Evolutionary conservation across 441 rosid species (phyloP), one percentile per base, ranked within the genome.

Genomic region (Adansonia madagascariensis): DNA sequence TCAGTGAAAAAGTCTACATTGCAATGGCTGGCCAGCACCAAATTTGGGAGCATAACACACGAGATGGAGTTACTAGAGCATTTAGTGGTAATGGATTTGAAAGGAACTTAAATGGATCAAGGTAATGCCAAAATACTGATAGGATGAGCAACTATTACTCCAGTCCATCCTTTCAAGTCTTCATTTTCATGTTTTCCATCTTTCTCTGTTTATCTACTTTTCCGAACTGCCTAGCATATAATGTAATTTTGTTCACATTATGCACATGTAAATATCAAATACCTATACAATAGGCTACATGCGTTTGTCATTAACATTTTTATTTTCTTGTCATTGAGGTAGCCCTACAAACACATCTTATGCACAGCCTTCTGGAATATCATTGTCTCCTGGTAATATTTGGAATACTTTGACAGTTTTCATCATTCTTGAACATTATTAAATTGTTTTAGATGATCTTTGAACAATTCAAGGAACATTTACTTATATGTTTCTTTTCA

Each of bases 11-110:
- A 82, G 92, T 95, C 75, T 95, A 89, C 78, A 79, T 95, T 83
- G 99, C 98, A 73, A 91, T 95, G 97, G 99, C 98, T 27, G 98
- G 99, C 61, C 97, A 90, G 77, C 99, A 95, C 89, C 99, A 95
- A 82, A 92, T 94, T 69, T 95, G 99, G 98, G 93, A 88, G 80
- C 93, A 95, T 85, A 86, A 85, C 83, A 81, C 89, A 46, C 69
- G 74, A 69, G 89, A 88, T 83, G 95, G 92, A 79, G 80, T 89
- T 80, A 85, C 97, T 55, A 87, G 69, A 88, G 95, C 88, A 60
- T 94, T 94, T 79, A 95, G 99, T 78, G 99, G 99, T 75, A 90
- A 95, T 71, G 99, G 99, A 68, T 92, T 84, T 56, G 99, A 95
- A 84, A 90, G 97, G 83, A 95, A 94, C 90, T 88, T 91, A 80